These are phyloP conservation scores for Sisymbrium irio DNA, from an alignment of 345 rosid genomes.

Conservation along the genomic window DNA sequence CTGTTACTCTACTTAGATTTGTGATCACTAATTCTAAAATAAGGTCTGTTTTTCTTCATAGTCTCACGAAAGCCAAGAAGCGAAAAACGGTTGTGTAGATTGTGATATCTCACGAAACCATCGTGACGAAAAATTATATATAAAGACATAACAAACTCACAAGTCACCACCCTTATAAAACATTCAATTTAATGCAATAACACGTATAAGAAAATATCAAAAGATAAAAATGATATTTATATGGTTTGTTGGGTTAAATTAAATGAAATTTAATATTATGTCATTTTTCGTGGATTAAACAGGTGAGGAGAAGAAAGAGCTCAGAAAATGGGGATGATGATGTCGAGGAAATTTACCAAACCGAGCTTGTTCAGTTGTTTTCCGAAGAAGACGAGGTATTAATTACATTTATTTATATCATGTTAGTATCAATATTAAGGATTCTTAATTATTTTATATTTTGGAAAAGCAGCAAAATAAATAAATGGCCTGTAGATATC, in stretches of 20 bases:
- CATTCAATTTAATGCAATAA: conserved; percentile 24
- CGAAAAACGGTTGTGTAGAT: conserved; percentile 41
- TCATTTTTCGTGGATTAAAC: not conserved
- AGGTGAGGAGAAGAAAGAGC: conserved; percentile 57
- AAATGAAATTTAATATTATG: not conserved
- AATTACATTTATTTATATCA: not conserved
- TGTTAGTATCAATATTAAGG: not conserved
- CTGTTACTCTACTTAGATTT: not conserved
- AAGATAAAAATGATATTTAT: not conserved
- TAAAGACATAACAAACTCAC: conserved; percentile 37
- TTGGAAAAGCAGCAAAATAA: conserved; percentile 3
- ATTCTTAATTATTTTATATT: not conserved
- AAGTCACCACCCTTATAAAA: conserved; percentile 28
- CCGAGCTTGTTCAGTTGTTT: conserved; percentile 82
- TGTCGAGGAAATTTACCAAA: conserved; percentile 57
- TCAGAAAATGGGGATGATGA: conserved; percentile 52
- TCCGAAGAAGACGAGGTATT: conserved; percentile 94
- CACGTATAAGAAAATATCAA: conserved; percentile 23
- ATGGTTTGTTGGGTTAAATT: conserved; percentile 16
- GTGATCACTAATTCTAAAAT: conserved; percentile 16
- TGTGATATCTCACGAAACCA: conserved; percentile 53
- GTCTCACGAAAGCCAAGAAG: conserved; percentile 44
- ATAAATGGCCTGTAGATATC: not conserved
- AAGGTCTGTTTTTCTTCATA: conserved; percentile 15
- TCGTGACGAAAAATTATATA: conserved; percentile 43